phyloP scores from a whole-genome alignment of 1,139 yeast genomes.

The Saccharomyces hybrid region DNA sequence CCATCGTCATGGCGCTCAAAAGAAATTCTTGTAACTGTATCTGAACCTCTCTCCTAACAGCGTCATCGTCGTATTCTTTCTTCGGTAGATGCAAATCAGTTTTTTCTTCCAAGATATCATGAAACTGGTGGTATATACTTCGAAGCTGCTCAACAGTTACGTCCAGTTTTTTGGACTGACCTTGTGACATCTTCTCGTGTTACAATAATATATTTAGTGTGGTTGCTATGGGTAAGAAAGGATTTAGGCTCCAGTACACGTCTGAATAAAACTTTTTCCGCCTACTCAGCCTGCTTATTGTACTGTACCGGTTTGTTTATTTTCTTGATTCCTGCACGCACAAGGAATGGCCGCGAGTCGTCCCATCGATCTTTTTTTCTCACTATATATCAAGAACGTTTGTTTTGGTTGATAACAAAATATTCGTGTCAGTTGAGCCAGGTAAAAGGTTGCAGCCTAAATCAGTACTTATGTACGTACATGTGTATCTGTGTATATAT shows the following conservation, averaged over 20 bases:
- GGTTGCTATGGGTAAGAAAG: background rate
- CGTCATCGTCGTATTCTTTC: slow-evolving; percentile 10
- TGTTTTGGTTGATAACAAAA: background rate
- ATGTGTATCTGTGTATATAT: background rate
- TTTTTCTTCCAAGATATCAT: slow-evolving; percentile 21
- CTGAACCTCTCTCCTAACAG: slow-evolving; percentile 34
- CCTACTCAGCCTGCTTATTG: background rate
- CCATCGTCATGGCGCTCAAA: slow-evolving; percentile 44
- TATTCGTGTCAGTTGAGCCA: background rate
- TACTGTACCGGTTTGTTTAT: background rate
- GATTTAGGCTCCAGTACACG: background rate
- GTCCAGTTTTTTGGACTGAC: slow-evolving; percentile 12
- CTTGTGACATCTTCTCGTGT: background rate
- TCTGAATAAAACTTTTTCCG: background rate
- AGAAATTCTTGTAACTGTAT: slow-evolving; percentile 40
- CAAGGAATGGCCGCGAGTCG: background rate
- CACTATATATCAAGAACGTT: background rate
- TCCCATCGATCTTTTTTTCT: background rate
- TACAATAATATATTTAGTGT: background rate
- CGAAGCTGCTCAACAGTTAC: slow-evolving; percentile 25
- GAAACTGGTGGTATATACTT: slow-evolving; percentile 25
- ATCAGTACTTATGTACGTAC: background rate
- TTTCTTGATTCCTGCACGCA: background rate
- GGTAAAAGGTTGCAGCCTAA: background rate
- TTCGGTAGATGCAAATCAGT: slow-evolving; percentile 17